phyloP scores from a whole-genome alignment of 257 asterid species.

The Paraleonurus japonicus region DNA sequence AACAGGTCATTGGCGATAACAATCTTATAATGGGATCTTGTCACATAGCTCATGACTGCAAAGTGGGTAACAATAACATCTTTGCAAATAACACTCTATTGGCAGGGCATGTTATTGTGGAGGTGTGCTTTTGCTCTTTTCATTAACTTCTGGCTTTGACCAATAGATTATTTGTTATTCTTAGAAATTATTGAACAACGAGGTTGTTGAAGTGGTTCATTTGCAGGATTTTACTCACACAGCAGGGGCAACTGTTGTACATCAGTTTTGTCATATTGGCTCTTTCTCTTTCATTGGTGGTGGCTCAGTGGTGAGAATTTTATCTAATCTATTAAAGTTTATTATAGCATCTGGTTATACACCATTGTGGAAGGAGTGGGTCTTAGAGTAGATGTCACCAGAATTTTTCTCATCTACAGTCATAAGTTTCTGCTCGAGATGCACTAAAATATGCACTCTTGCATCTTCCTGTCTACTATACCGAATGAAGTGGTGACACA shows the following conservation, averaged over 20 bases:
- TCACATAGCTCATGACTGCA: conserved; percentile 97
- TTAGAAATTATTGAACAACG: conserved; percentile 2
- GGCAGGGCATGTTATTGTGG: conserved; percentile 93
- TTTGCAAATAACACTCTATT: conserved; percentile 87
- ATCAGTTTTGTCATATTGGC: conserved; percentile 93
- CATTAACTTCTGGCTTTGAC: conserved; percentile 10
- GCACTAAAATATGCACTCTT: not conserved
- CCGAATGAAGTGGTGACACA: not conserved
- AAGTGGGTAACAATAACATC: conserved; percentile 73
- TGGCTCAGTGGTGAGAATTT: conserved; percentile 76
- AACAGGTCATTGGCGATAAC: conserved; percentile 78
- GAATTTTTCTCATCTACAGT: not conserved
- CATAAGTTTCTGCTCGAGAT: conserved; percentile 1
- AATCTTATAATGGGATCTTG: conserved; percentile 97
- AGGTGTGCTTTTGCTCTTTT: conserved; percentile 44
- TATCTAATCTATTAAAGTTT: not conserved
- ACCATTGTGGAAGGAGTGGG: not conserved
- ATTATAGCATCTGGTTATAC: not conserved
- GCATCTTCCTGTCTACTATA: not conserved
- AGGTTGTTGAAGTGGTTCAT: conserved; percentile 24
- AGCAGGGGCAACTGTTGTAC: conserved; percentile 78
- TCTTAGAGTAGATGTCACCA: not conserved
- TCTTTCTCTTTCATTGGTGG: conserved; percentile 94
- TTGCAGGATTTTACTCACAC: conserved; percentile 82
- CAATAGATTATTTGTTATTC: conserved; percentile 8